A percentile compares a stretch with the other conserved stretches of the same genome.
Conservation (phyloP, 2,329 filamentous ascomycete genomes). For the Ceratocystis alfenasii region DNA sequence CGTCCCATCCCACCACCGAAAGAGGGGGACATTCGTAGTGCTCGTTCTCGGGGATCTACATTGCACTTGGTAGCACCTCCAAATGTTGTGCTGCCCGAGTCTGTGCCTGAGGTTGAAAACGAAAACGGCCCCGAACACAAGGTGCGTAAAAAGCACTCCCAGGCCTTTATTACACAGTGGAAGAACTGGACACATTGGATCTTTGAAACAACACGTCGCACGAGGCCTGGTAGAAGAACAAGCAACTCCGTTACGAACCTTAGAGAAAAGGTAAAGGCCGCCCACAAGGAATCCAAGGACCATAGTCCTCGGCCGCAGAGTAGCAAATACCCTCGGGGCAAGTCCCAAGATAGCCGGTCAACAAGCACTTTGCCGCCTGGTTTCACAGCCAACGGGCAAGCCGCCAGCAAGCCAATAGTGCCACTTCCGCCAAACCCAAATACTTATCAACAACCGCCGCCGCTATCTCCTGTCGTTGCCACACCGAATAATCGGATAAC, state of each 20-base stretch:
- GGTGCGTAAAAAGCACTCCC: slow-evolving; percentile 44
- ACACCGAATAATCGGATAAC: slow-evolving; percentile 19
- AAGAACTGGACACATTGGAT: slow-evolving; percentile 55
- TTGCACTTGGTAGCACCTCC: slow-evolving; percentile 68
- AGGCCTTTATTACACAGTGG: slow-evolving; percentile 48
- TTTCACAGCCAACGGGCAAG: slow-evolving; percentile 41
- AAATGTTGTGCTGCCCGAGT: slow-evolving; percentile 35
- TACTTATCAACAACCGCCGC: slow-evolving; percentile 8
- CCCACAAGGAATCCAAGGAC: slow-evolving; percentile 32
- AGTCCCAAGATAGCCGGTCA: slow-evolving; percentile 24
- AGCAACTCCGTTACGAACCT: slow-evolving; percentile 51
- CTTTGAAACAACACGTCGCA: slow-evolving; percentile 44
- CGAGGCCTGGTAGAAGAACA: slow-evolving; percentile 39
- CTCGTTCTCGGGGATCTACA: slow-evolving; percentile 68
- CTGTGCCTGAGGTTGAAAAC: slow-evolving; percentile 23
- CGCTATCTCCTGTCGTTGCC: slow-evolving; percentile 15
- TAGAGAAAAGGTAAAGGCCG: slow-evolving; percentile 36
- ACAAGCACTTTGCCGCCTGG: slow-evolving; percentile 40
- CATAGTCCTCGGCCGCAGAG: slow-evolving; percentile 48
- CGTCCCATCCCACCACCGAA: slow-evolving; percentile 75
- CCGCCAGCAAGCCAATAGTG: slow-evolving; percentile 26
- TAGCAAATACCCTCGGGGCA: slow-evolving; percentile 34
- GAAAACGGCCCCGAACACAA: slow-evolving; percentile 32
- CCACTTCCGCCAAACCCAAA: slow-evolving; percentile 19
- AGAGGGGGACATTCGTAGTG: slow-evolving; percentile 56